Evolutionary conservation across 2,329 filamentous ascomycete species (phyloP), one percentile per base, ranked within the genome.

Genomic region (Aureobasidium sp.): DNA sequence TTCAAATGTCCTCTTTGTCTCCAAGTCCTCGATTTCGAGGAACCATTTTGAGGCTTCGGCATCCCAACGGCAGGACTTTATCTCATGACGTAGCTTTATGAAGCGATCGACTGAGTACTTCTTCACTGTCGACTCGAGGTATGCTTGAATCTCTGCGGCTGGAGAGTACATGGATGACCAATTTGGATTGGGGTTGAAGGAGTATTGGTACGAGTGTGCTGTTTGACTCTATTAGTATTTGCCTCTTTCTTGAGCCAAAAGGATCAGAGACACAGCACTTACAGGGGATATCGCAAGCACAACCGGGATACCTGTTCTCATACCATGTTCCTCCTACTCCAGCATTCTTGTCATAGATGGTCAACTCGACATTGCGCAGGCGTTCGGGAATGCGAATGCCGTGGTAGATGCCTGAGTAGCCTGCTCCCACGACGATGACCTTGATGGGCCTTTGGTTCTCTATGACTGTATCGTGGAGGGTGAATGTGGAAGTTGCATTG

Each of bases 351-450:
- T 77, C 76, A 50, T 77, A 77, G 7, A 76, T 75, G 15, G 72
- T 69, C 15, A 77, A 64, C 3, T 75, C 73, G 15, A 74, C 72
- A 63, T 77, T 77, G 52, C 67, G 66, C 3, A 75, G 60, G 50
- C 68, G 68, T 63, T 78, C 75, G 1, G 76, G 75, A 63, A 78
- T 75, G 5, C 76, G 69, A 55, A 78, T 78, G 4, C 75, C 75
- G 41, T 71, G 71, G 61, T 77, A 78, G 9, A 79, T 74, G 25
- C 76, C 75, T 0, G 74, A 77, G 53, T 75, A 77, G 0, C 76
- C 76, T 41, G 75, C 76, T 34, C 76, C 76, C 30, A 79, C 77
- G 4, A 77, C 73, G 57, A 78, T 75, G 44, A 78, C 75, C 53
- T 71, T 76, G 29, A 79, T 67, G 4, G 70, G 74, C 7, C 76